phyloP scores from a whole-genome alignment of 768 basidiomycete genomes.

The Lanmaoa pseudosensibilis region DNA sequence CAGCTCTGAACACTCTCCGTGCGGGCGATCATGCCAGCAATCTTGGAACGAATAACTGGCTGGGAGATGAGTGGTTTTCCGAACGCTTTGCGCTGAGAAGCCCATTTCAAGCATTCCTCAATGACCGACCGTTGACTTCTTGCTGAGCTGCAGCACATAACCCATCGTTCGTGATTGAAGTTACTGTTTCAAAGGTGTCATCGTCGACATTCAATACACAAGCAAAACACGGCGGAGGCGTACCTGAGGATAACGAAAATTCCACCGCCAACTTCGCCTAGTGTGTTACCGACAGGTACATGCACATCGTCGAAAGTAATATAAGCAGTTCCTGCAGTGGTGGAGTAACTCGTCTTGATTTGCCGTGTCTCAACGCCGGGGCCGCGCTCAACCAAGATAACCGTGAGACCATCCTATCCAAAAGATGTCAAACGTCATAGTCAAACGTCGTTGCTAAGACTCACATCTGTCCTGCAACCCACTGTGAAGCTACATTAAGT shows the following conservation, averaged over 20 bases:
- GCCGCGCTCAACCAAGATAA: constrained; percentile 61
- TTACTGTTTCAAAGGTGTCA: constrained; percentile 48
- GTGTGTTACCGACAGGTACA: constrained; percentile 84
- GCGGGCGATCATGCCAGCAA: constrained; percentile 87
- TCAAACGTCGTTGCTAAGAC: constrained; percentile 8
- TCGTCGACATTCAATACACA: neutral
- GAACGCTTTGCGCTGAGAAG: constrained; percentile 85
- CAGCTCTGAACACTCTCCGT: constrained; percentile 81
- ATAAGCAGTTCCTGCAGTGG: constrained; percentile 83
- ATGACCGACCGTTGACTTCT: constrained; percentile 65
- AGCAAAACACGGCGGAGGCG: neutral
- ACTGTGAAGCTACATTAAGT: constrained; percentile 53
- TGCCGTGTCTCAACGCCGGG: constrained; percentile 64
- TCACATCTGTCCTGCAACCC: constrained; percentile 54
- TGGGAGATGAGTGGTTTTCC: constrained; percentile 84
- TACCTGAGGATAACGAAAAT: constrained; percentile 61
- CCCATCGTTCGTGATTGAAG: constrained; percentile 96
- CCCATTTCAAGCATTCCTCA: constrained; percentile 92
- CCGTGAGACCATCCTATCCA: constrained; percentile 56
- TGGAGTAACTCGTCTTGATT: constrained; percentile 84
- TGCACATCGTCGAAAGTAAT: constrained; percentile 82
- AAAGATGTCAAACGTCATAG: constrained; percentile 25
- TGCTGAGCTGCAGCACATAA: constrained; percentile 79
- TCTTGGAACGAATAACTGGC: constrained; percentile 83
- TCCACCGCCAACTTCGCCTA: constrained; percentile 62